Evolutionary conservation across 345 rosid species (phyloP), one percentile per base, ranked within the genome.

Genomic region (Populus deltoides): DNA sequence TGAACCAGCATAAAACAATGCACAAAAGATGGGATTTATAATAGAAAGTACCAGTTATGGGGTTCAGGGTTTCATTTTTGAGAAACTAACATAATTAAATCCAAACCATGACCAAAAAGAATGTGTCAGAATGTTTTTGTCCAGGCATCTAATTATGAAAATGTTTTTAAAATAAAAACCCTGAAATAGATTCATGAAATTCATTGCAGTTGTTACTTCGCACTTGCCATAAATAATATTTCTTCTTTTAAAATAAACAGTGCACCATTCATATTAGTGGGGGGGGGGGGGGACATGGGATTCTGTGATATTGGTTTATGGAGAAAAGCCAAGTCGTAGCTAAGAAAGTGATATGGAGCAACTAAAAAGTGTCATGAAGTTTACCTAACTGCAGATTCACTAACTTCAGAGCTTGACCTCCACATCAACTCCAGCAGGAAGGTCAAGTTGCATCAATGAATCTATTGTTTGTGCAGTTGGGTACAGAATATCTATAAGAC

Each of bases 381-480:
- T 77, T 72, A 80, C 81, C 87, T 76, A n/a, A 70, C 41, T 72
- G 68, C 43, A 63, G 61, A 5, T 33, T 27, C 41, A 15, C 39
- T 31, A 71, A 78, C 81, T 85, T 93, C 84, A 93, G 83, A 96
- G 99, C 91, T 96, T 93, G 81, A 96, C 97, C 82, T 93, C 99
- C 18, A 93, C 97, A 77, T 96, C 99, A 55, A 93, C 97, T 27
- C 98, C 99, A 25, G 95, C 92, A 73, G 99, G 99, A 82, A 96
- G 94, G 87, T 92, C 95, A 55, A 96, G 98, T 74, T 96, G 98
- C 99, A 96, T 96, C 79, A 96, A 83, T n/a, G 98, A 91, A 84
- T 96, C 99, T 8, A 93, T 96, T 1, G 98, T 93, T 74, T 96
- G 99, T 10, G 99, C 97, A 73, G 98, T 96, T 0, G 99, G 99